Conservation (phyloP, 495 filamentous ascomycete genomes). For the Platismatia glauca region DNA sequence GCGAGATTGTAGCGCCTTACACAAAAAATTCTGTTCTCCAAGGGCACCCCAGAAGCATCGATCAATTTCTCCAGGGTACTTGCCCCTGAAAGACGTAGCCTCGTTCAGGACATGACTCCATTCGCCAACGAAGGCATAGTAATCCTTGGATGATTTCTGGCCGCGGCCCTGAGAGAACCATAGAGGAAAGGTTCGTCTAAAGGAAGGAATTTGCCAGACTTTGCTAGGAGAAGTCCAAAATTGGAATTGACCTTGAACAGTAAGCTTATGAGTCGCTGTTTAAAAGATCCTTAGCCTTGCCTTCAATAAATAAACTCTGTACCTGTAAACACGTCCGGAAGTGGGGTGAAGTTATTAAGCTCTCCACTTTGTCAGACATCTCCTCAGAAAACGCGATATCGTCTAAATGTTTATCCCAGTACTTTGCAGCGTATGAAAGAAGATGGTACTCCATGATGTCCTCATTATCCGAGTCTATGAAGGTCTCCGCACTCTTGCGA, state of each 20-base stretch:
- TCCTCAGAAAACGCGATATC: constrained; percentile 9
- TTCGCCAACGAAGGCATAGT: constrained; percentile 14
- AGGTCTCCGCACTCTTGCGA: constrained; percentile 2
- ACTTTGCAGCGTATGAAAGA: constrained; percentile 20
- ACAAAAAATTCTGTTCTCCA: constrained; percentile 13
- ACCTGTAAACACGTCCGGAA: constrained; percentile 18
- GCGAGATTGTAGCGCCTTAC: constrained; percentile 4
- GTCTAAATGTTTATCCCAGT: constrained; percentile 22
- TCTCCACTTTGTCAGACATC: constrained; percentile 15
- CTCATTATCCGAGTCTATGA: constrained; percentile 7
- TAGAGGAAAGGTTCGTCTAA: constrained; percentile 16
- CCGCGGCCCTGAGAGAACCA: constrained; percentile 15
- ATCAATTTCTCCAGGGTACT: constrained; percentile 17
- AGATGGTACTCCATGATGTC: constrained; percentile 16
- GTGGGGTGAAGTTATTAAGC: constrained; percentile 12
- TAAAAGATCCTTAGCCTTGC: background rate
- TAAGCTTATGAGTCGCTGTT: background rate
- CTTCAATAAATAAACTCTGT: constrained; percentile 19
- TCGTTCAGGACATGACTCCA: constrained; percentile 17
- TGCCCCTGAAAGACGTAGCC: background rate
- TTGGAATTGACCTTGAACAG: background rate
- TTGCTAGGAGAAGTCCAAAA: background rate
- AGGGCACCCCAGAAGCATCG: constrained; percentile 18
- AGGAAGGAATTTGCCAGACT: constrained; percentile 10
- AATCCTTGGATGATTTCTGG: constrained; percentile 3